phyloP scores from a whole-genome alignment of 1,284 basidiomycete species.

The Leccinum ponderosum region DNA sequence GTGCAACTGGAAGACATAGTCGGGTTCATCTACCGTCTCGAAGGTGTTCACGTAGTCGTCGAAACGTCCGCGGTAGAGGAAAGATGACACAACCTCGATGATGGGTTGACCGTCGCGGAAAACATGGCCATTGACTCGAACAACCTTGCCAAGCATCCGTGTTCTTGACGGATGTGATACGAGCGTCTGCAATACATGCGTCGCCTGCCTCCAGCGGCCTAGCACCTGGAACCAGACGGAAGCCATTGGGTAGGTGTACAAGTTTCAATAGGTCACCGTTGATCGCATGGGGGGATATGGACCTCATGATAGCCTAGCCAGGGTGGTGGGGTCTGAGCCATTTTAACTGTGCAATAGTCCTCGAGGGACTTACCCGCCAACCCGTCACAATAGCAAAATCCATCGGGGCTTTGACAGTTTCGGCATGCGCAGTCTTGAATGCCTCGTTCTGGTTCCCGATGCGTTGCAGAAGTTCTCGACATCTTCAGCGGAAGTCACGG shows the following conservation, averaged over 20 bases:
- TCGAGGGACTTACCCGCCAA: constrained; percentile 75
- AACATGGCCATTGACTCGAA: constrained; percentile 90
- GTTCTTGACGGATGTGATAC: constrained; percentile 89
- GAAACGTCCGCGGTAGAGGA: constrained; percentile 96
- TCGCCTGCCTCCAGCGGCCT: constrained; percentile 84
- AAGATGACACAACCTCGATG: constrained; percentile 93
- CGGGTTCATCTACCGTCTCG: constrained; percentile 86
- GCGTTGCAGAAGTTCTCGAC: constrained; percentile 89
- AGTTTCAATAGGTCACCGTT: constrained; percentile 94
- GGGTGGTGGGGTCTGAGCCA: constrained; percentile 13
- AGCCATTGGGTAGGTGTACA: constrained; percentile 96
- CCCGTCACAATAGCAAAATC: constrained; percentile 98
- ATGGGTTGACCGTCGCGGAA: constrained; percentile 75
- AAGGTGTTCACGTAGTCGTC: constrained; percentile 95
- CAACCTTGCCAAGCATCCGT: constrained; percentile 89
- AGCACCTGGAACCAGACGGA: constrained; percentile 83
- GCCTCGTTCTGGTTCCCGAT: constrained; percentile 91
- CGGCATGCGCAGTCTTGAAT: constrained; percentile 79
- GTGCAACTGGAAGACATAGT: constrained; percentile 79
- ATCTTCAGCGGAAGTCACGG: constrained; percentile 72
- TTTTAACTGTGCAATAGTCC: constrained; percentile 3
- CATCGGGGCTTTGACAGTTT: constrained; percentile 86
- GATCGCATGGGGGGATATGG: constrained; percentile 91
- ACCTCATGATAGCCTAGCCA: constrained; percentile 89
- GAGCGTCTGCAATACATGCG: constrained; percentile 87